phyloP scores from a whole-genome alignment of 2,329 filamentous ascomycete species.

The Nannizzia gypsea region DNA sequence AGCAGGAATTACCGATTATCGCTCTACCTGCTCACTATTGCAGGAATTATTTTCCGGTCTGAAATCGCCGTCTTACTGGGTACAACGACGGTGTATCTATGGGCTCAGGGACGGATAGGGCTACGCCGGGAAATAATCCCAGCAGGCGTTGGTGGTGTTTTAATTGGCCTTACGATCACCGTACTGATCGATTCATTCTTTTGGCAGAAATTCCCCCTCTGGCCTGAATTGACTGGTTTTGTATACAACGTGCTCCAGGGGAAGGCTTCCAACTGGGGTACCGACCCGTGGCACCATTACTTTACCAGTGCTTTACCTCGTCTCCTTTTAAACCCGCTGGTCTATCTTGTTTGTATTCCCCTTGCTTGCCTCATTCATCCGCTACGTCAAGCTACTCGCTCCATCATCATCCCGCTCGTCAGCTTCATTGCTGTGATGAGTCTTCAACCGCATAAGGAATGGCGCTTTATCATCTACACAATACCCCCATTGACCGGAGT shows the following conservation, averaged over 20 bases:
- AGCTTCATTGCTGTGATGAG: constrained; percentile 72
- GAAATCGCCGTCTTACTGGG: constrained; percentile 74
- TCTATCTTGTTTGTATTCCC: constrained; percentile 42
- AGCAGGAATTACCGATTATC: constrained; percentile 48
- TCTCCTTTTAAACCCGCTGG: constrained; percentile 68
- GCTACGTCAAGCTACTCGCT: constrained; percentile 39
- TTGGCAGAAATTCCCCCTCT: constrained; percentile 67
- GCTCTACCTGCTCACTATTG: constrained; percentile 63
- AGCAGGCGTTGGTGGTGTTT: constrained; percentile 53
- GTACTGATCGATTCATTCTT: constrained; percentile 81
- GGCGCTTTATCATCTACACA: constrained; percentile 84
- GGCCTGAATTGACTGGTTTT: constrained; percentile 85
- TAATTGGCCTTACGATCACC: constrained; percentile 56
- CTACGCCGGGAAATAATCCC: constrained; percentile 47
- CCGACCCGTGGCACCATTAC: constrained; percentile 76
- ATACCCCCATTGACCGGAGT: constrained; percentile 69
- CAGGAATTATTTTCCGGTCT: constrained; percentile 76
- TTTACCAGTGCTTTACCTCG: constrained; percentile 70
- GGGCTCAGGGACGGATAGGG: constrained; percentile 43
- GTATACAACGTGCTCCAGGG: constrained; percentile 82
- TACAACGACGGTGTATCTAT: constrained; percentile 53
- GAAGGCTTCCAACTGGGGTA: constrained; percentile 77
- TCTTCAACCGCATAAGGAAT: constrained; percentile 86
- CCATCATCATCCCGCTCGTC: constrained; percentile 52
- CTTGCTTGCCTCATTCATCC: constrained; percentile 44